A percentile compares a stretch with the other conserved stretches of the same genome.
These are phyloP conservation scores for Castanea mollissima DNA, from an alignment of 306 rosid genomes.

Conservation along the genomic window DNA sequence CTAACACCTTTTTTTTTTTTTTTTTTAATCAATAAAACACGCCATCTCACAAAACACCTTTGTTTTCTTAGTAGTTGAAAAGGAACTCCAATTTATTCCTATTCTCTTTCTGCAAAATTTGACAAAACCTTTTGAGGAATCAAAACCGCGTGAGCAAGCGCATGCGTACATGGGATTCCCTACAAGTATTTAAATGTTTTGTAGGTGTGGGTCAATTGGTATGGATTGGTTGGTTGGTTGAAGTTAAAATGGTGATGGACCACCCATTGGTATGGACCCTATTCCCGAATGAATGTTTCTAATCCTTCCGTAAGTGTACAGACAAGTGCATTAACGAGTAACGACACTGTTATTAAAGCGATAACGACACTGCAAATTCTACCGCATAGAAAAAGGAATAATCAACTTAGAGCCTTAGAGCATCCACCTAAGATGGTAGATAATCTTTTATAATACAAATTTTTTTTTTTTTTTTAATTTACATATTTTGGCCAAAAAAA, in stretches of 20 bases:
- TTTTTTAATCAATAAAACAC: too few relatives aligned
- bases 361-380: background rate
- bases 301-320: background rate
- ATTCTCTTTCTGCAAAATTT: background rate
- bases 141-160: background rate
- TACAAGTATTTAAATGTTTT: background rate
- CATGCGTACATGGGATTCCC: background rate
- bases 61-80: background rate
- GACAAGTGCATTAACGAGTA: background rate
- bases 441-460: too few relatives aligned
- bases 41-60: too few relatives aligned
- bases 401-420: background rate
- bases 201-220: background rate
- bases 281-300: background rate
- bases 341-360: too few relatives aligned
- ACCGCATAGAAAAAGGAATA: background rate
- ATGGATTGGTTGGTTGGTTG: background rate
- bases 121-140: too few relatives aligned
- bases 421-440: too few relatives aligned
- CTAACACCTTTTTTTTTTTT: background rate
- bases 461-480: too few relatives aligned
- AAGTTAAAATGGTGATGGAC: background rate
- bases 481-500: too few relatives aligned
- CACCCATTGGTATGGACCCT: background rate
- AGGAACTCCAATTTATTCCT: background rate